Conservation (phyloP, 768 basidiomycete species). For the Strobilomyces dryophilus region DNA sequence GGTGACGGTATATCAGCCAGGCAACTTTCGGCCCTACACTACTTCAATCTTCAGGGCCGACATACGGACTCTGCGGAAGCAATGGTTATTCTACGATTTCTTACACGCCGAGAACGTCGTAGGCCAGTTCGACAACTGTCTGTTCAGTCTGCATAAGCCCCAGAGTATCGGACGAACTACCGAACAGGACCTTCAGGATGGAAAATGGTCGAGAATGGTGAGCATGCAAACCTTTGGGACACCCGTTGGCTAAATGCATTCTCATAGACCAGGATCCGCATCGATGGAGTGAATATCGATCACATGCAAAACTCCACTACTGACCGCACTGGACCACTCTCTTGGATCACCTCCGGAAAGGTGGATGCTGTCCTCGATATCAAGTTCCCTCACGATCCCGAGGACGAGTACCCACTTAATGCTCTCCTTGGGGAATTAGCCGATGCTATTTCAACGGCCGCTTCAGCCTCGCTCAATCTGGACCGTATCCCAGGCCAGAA, state of each 20-base stretch:
- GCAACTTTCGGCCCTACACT: slow-evolving; percentile 86
- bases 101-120: slow-evolving; percentile 88
- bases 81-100: slow-evolving; percentile 95
- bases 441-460: slow-evolving; percentile 72
- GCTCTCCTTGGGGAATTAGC: slow-evolving; percentile 87
- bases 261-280: slow-evolving; percentile 83
- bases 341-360: slow-evolving; percentile 97
- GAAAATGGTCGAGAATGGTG: slow-evolving; percentile 88
- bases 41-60: slow-evolving; percentile 93
- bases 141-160: slow-evolving; percentile 94
- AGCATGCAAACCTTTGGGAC: slow-evolving; percentile 18
- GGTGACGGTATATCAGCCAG: slow-evolving; percentile 92
- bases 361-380: slow-evolving; percentile 96
- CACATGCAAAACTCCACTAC: slow-evolving; percentile 85
- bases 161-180: slow-evolving; percentile 93
- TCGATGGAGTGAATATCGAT: slow-evolving; percentile 96
- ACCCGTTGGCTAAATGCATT: neutral
- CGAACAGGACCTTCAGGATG: slow-evolving; percentile 78
- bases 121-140: slow-evolving; percentile 95
- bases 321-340: slow-evolving; percentile 76
- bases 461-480: slow-evolving; percentile 42
- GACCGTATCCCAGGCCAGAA: slow-evolving; percentile 83
- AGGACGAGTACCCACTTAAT: slow-evolving; percentile 65
- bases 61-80: slow-evolving; percentile 77
- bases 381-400: slow-evolving; percentile 86